Conservation (phyloP, 306 rosid species). For the Prunus mira region DNA sequence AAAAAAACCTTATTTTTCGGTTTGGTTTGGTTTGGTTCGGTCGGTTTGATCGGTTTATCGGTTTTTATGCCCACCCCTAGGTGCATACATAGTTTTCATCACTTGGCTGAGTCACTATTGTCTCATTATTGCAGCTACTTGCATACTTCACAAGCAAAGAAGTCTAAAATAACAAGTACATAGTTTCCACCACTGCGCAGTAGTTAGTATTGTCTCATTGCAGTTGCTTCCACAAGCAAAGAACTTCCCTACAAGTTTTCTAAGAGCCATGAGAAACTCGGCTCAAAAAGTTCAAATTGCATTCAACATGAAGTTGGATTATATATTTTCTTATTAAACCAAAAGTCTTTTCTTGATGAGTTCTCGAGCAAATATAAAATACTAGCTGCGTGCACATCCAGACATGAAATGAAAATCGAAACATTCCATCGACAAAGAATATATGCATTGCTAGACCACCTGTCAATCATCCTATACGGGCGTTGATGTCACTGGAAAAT, state of each 20-base stretch:
- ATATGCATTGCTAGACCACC: background rate
- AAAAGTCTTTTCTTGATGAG: background rate
- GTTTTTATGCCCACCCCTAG: too few species aligned
- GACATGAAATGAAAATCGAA: too few species aligned
- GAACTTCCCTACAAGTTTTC: background rate
- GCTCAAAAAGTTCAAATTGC: background rate
- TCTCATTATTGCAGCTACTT: background rate
- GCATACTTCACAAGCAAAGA: constrained; percentile 7
- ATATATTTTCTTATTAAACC: background rate
- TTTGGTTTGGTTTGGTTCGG: too few species aligned
- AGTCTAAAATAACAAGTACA: background rate
- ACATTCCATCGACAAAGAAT: background rate
- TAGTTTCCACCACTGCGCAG: background rate
- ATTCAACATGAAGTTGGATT: too few species aligned
- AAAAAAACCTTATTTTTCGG: too few species aligned
- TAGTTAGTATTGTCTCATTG: background rate
- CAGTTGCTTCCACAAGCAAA: background rate
- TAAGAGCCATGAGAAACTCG: background rate
- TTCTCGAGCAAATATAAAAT: too few species aligned
- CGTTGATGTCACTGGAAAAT: background rate
- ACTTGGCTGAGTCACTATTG: background rate
- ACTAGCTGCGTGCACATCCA: too few species aligned
- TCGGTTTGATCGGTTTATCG: too few species aligned
- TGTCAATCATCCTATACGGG: background rate
- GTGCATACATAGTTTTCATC: background rate